phyloP scores from a whole-genome alignment of 1,139 yeast genomes.

The Geotrichum aggregatum region DNA sequence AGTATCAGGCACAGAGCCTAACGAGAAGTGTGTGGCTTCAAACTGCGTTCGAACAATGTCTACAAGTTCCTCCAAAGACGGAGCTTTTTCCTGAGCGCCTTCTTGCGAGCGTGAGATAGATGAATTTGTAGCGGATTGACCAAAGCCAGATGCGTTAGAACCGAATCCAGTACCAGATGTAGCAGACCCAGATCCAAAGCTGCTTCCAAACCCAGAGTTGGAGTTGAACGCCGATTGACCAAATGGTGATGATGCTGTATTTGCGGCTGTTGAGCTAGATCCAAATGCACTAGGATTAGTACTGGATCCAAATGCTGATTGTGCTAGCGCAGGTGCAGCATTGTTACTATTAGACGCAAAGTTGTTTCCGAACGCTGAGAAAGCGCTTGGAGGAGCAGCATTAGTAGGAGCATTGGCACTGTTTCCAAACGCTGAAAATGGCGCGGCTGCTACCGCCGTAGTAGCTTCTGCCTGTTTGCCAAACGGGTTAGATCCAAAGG shows the following conservation, averaged over 20 bases:
- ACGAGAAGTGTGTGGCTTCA: constrained; percentile 46
- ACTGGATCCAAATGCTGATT: constrained; percentile 28
- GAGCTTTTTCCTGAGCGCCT: constrained; percentile 36
- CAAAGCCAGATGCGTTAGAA: constrained; percentile 1
- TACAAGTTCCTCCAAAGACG: constrained; percentile 42
- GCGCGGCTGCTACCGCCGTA: neutral
- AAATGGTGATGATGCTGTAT: constrained; percentile 24
- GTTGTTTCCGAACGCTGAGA: neutral
- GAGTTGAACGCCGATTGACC: constrained; percentile 26
- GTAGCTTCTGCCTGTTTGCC: constrained; percentile 13
- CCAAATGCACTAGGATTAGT: constrained; percentile 22
- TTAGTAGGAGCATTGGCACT: neutral
- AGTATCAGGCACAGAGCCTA: constrained; percentile 73
- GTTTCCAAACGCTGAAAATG: constrained; percentile 14
- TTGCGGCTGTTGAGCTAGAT: neutral
- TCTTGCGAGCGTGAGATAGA: constrained; percentile 39
- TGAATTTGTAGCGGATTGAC: constrained; percentile 17
- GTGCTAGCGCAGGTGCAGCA: too few species aligned
- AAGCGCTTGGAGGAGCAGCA: neutral
- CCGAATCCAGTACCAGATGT: too few species aligned
- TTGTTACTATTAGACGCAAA: too few species aligned
- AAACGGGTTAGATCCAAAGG: constrained; percentile 27
- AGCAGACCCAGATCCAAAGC: too few species aligned
- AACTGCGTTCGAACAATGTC: constrained; percentile 49
- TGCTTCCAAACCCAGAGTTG: constrained; percentile 24